Conservation (phyloP, 164 flowering plant genomes). For the Piper betle region DNA sequence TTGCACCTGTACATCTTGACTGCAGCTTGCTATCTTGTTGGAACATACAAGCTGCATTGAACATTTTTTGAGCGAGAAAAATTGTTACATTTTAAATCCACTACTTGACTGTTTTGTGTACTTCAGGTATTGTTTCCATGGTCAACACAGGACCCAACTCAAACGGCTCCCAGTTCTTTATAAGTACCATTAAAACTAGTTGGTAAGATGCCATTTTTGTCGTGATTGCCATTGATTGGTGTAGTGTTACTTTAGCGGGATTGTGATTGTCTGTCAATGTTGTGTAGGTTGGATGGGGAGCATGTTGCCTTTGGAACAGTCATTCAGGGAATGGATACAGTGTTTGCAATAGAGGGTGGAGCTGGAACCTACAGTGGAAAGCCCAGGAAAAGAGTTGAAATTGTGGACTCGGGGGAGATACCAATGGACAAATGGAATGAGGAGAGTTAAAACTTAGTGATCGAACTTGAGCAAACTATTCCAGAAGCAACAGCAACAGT, state of each 20-base stretch:
- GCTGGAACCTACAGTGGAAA: slow-evolving; percentile 96
- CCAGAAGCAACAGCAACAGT: too few relatives aligned
- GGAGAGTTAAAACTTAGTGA: slow-evolving; percentile 52
- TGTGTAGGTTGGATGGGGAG: slow-evolving; percentile 80
- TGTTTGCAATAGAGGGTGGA: slow-evolving; percentile 88
- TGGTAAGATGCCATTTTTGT: slow-evolving; percentile 42
- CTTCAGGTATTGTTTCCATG: slow-evolving; percentile 88
- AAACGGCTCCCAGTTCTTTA: slow-evolving; percentile 94
- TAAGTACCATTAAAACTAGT: slow-evolving; percentile 84
- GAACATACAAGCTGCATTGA: neutral
- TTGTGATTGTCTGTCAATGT: neutral
- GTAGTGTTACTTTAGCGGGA: neutral
- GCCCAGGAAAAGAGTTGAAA: slow-evolving; percentile 89
- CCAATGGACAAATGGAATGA: slow-evolving; percentile 78
- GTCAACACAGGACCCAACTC: slow-evolving; percentile 94
- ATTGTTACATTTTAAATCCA: too few relatives aligned
- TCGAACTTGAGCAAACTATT: too few relatives aligned
- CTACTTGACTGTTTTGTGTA: neutral
- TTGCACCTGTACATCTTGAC: too few relatives aligned
- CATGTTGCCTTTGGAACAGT: slow-evolving; percentile 94
- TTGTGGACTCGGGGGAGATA: slow-evolving; percentile 87
- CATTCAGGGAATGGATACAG: slow-evolving; percentile 95
- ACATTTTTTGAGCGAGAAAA: neutral
- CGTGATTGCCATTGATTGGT: neutral
- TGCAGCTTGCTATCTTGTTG: too few relatives aligned